Base-by-base conservation (phyloP, 2,329 filamentous ascomycete genomes). In the Diplocarpon rosae region DNA sequence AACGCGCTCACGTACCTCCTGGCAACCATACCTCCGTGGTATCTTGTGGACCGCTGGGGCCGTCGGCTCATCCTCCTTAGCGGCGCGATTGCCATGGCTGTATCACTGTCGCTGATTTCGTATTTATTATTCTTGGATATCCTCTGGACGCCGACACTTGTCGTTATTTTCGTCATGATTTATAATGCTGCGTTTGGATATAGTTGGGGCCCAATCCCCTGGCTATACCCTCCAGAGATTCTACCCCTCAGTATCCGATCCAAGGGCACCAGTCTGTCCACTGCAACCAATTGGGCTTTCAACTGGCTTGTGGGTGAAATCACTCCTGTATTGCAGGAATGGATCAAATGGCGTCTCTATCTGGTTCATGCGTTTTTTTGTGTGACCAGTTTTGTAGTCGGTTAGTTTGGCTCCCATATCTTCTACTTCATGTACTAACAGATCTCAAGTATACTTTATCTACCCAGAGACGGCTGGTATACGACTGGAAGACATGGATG, bases 221-320 rank as follows among this genome's bases (percentile, higher is more conserved):
- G 92, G 92, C 71, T 98, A 13, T 96, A 96, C 63, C 92, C 92
- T 12, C 92, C 92, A n/a, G 92, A 98, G 72, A 98, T 98, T 67
- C 72, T 98, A 35, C 92, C 92, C 4, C 72, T 98, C 49, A 95
- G 88, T 69, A 95, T 96, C 62, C 82, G 92, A 58, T 94, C 90
- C 48, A 96, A 96, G 71, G 92, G 92, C 49, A 90, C 92, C 43
- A 95, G 88, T 73, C 67, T 98, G 62, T 95, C 90, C 49, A 96
- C 92, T 1, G 92, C 92, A 14, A 82, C 89, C 28, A 98, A 98
- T 62, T 98, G 92, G 92, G 88, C 90, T 1, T 95, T 92, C 66
- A 98, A 98, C 66, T 98, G 88, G 85, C 71, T 96, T 20, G 92
- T 96, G 3, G 92, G 92, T 54, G 86, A 94, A 65, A 77, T 96